Evolutionary conservation across 2,329 filamentous ascomycete genomes (phyloP).

Genomic region (Ilyonectria sp.): DNA sequence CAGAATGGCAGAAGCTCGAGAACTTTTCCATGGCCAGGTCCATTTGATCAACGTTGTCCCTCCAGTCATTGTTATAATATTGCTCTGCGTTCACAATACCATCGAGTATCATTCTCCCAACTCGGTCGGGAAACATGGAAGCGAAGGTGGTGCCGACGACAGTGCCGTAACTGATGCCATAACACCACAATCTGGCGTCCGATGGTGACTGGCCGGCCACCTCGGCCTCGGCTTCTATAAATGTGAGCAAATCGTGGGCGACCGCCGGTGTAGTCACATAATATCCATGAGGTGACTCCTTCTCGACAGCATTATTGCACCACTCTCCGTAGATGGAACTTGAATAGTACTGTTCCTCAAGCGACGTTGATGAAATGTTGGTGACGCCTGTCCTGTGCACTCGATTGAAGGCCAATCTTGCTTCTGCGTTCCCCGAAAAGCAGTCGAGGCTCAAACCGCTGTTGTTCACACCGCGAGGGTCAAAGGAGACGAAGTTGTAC

Average conservation of each 20-base stretch:
- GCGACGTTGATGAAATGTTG: conserved; percentile 48
- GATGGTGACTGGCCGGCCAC: conserved; percentile 37
- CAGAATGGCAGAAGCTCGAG: conserved; percentile 44
- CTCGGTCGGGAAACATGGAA: conserved; percentile 57
- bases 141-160: conserved; percentile 51
- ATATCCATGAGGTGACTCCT: conserved; percentile 47
- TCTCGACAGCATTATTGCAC: conserved; percentile 50
- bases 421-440: conserved; percentile 49
- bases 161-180: conserved; percentile 51
- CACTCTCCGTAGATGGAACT: conserved; percentile 51
- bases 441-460: conserved; percentile 50
- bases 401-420: conserved; percentile 46
- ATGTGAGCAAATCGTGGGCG: conserved; percentile 51
- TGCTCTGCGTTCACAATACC: conserved; percentile 44
- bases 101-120: conserved; percentile 56
- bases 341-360: conserved; percentile 51
- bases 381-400: conserved; percentile 46
- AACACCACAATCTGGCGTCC: conserved; percentile 49
- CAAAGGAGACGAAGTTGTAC: conserved; percentile 60
- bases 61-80: conserved; percentile 45
- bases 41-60: conserved; percentile 40
- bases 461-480: conserved; percentile 58
- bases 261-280: conserved; percentile 52
- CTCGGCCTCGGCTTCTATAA: conserved; percentile 49
- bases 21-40: conserved; percentile 42